Percentiles rank a stretch among this genome's conserved stretches.
phyloP scores from a whole-genome alignment of 1,284 basidiomycete genomes.

The Ceratobasidium sp. region DNA sequence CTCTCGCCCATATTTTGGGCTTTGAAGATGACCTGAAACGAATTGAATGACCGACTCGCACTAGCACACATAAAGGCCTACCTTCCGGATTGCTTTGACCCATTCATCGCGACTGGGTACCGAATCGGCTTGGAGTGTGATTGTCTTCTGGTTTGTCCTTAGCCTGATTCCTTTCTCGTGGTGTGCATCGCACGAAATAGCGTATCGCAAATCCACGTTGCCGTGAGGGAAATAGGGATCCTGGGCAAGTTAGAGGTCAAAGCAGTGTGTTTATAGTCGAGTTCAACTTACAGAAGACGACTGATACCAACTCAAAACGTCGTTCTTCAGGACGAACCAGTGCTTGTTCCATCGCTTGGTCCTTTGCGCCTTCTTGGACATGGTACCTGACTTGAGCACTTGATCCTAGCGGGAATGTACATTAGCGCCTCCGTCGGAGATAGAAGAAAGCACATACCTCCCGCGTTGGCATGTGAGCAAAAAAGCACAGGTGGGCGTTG shows the following conservation, averaged over 20 bases:
- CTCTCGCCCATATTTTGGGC: constrained; percentile 95
- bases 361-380: constrained; percentile 82
- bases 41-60: background rate
- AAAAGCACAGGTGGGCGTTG: constrained; percentile 91
- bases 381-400: constrained; percentile 83
- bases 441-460: constrained; percentile 63
- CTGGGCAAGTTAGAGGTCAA: constrained; percentile 50
- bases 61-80: constrained; percentile 46
- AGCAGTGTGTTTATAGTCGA: background rate
- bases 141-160: constrained; percentile 78
- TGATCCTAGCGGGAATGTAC: constrained; percentile 65
- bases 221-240: constrained; percentile 98
- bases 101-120: constrained; percentile 85
- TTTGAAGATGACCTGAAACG: constrained; percentile 74
- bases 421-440: background rate
- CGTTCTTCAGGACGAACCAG: constrained; percentile 94
- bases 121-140: constrained; percentile 79
- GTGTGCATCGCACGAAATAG: constrained; percentile 81
- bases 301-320: constrained; percentile 92
- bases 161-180: constrained; percentile 79
- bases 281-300: constrained; percentile 75
- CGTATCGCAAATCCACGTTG: constrained; percentile 91
- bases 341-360: constrained; percentile 90
- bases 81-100: constrained; percentile 90
- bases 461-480: constrained; percentile 89